A percentile compares a stretch with the other conserved stretches of the same genome.
Evolutionary conservation across 2,329 filamentous ascomycete genomes (phyloP).

Genomic region (Colletotrichum somersetense): DNA sequence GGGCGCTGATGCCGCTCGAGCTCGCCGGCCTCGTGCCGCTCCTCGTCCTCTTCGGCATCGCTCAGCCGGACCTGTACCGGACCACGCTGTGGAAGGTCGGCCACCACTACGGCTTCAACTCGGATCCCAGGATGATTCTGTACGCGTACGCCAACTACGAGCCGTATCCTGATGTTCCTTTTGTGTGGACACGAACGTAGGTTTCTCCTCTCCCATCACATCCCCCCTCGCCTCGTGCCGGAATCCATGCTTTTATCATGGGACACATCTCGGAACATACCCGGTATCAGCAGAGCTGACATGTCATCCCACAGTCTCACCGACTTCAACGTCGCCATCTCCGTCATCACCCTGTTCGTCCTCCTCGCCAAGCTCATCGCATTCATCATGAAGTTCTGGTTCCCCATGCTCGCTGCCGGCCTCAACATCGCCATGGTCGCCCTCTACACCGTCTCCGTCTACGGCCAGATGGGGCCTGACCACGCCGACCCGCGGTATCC

Average conservation of each 20-base stretch:
- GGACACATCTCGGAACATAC: not conserved
- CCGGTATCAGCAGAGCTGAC: constrained; percentile 17
- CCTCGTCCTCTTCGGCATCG: constrained; percentile 77
- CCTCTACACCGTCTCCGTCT: constrained; percentile 75
- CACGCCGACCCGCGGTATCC: constrained; percentile 74
- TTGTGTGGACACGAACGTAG: constrained; percentile 81
- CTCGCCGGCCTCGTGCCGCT: constrained; percentile 73
- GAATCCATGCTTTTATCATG: not conserved
- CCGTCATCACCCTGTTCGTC: constrained; percentile 81
- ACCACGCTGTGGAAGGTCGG: constrained; percentile 81
- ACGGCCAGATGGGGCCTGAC: constrained; percentile 80
- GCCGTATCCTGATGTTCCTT: constrained; percentile 70
- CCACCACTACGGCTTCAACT: constrained; percentile 78
- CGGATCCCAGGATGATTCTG: constrained; percentile 75
- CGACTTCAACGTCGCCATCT: constrained; percentile 81
- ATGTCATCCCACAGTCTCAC: constrained; percentile 69
- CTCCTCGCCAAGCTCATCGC: constrained; percentile 77
- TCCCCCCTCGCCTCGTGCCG: constrained; percentile 5
- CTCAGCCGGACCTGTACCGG: constrained; percentile 79
- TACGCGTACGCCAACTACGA: constrained; percentile 81
- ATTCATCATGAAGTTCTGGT: constrained; percentile 79
- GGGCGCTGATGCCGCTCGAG: constrained; percentile 75
- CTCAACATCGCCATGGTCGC: constrained; percentile 69
- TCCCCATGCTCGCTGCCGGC: constrained; percentile 72
- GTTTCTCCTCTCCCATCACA: constrained; percentile 50